Conservation (phyloP, 2,329 filamentous ascomycete species). For the Arthrobotrys musiformis region DNA sequence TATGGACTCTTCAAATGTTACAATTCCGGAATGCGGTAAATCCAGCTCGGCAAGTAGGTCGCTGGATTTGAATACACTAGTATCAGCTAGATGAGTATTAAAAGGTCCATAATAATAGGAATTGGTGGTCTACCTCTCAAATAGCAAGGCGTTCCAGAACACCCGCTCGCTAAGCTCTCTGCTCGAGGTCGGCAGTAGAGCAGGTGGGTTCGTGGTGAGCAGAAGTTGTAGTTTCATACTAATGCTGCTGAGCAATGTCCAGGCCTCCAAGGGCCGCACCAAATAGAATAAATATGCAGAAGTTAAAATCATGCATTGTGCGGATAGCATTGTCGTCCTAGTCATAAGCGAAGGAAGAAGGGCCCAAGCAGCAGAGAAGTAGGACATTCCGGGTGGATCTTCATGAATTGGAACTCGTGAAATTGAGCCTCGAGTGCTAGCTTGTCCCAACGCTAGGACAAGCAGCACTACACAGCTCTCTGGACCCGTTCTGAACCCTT, state of each 20-base stretch:
- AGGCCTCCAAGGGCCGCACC: slow-evolving; percentile 82
- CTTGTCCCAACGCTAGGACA: slow-evolving; percentile 80
- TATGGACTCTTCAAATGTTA: slow-evolving; percentile 82
- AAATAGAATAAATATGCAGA: slow-evolving; percentile 86
- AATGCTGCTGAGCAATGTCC: slow-evolving; percentile 81
- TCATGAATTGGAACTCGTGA: slow-evolving; percentile 75
- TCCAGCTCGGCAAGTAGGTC: slow-evolving; percentile 83
- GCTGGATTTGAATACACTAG: slow-evolving; percentile 61
- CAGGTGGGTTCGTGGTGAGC: slow-evolving; percentile 73
- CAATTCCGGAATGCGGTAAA: slow-evolving; percentile 82
- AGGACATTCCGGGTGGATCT: slow-evolving; percentile 79
- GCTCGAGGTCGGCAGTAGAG: slow-evolving; percentile 75
- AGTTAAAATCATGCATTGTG: slow-evolving; percentile 82
- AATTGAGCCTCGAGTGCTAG: slow-evolving; percentile 79
- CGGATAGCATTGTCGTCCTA: slow-evolving; percentile 78
- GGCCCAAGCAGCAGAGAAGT: slow-evolving; percentile 83
- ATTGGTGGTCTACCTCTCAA: slow-evolving; percentile 69
- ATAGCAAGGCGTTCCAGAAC: slow-evolving; percentile 85
- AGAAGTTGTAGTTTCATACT: slow-evolving; percentile 84
- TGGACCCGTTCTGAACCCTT: slow-evolving; percentile 79
- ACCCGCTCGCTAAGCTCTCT: slow-evolving; percentile 79
- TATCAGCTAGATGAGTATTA: slow-evolving; percentile 54
- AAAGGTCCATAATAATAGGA: slow-evolving; percentile 55
- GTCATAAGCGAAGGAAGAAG: slow-evolving; percentile 82
- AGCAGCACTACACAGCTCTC: slow-evolving; percentile 85